Percentiles rank a stretch among this genome's conserved stretches.
Conservation (phyloP, 345 rosid species). For the Eucalyptus paniculata region DNA sequence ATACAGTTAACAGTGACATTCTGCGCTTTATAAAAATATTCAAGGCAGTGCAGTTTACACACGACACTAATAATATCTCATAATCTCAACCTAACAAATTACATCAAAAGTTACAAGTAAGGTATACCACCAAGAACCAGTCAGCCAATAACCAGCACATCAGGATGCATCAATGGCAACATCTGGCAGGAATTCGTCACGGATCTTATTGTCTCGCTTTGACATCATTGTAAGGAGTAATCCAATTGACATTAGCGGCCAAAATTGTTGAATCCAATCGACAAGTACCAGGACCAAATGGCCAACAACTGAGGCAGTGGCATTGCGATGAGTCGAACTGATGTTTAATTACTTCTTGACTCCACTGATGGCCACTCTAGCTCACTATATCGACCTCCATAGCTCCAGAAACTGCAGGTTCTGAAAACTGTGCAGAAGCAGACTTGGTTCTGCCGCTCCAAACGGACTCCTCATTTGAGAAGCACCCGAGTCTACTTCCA, state of each 20-base stretch:
- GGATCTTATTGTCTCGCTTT: neutral
- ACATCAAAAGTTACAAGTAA: neutral
- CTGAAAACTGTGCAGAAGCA: slow-evolving; percentile 6
- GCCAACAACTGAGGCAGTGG: neutral
- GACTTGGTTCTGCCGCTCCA: slow-evolving; percentile 21
- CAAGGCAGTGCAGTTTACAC: neutral
- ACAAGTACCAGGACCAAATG: neutral
- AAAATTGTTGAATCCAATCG: neutral
- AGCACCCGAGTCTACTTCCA: slow-evolving; percentile 50
- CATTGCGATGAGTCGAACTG: neutral
- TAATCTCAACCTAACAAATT: neutral
- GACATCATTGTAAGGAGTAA: neutral
- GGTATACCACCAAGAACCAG: neutral
- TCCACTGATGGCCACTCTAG: neutral
- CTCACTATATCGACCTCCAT: slow-evolving; percentile 31
- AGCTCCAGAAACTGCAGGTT: slow-evolving; percentile 12
- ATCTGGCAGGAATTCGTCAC: neutral
- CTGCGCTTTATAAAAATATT: neutral
- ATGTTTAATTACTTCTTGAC: neutral
- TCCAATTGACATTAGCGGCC: neutral
- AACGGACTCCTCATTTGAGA: slow-evolving; percentile 38
- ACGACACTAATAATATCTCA: neutral
- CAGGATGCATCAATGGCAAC: neutral
- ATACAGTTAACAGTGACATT: neutral
- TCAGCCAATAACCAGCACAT: neutral